Evolutionary conservation across 768 basidiomycete genomes (phyloP).

Genomic region (Tricholoma flavovirens): DNA sequence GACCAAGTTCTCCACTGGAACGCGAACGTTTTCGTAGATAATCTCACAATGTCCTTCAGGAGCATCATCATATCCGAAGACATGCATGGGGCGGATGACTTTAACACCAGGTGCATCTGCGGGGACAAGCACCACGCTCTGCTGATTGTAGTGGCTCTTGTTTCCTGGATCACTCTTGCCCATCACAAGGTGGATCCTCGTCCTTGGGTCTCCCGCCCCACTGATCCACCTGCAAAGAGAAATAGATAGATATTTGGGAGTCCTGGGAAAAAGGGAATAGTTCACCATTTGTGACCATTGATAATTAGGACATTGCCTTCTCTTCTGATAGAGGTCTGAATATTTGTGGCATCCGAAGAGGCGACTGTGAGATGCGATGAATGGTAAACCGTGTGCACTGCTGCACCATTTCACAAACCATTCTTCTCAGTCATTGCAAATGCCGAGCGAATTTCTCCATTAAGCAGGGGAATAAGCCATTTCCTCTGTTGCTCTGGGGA

Average conservation of each 20-base stretch:
- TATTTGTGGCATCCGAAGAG: conserved; percentile 96
- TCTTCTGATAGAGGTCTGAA: conserved; percentile 76
- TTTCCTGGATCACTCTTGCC: conserved; percentile 90
- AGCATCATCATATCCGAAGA: conserved; percentile 93
- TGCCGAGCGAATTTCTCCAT: conserved; percentile 89
- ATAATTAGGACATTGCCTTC: conserved; percentile 89
- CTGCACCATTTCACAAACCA: conserved; percentile 35
- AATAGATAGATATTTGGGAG: not conserved
- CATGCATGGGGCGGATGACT: conserved; percentile 86
- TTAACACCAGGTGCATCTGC: conserved; percentile 82
- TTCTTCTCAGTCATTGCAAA: conserved; percentile 98
- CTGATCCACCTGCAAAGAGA: conserved; percentile 79
- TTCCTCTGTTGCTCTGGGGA: conserved; percentile 83
- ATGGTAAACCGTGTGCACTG: conserved; percentile 4
- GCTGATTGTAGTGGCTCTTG: conserved; percentile 70
- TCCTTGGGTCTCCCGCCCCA: conserved; percentile 91
- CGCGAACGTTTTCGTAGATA: conserved; percentile 88
- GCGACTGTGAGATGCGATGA: conserved; percentile 46
- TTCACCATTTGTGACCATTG: conserved; percentile 93
- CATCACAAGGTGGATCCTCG: conserved; percentile 87
- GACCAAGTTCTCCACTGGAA: conserved; percentile 77
- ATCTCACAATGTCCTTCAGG: conserved; percentile 97
- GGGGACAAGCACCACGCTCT: conserved; percentile 95
- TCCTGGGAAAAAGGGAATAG: not conserved
- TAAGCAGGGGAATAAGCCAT: conserved; percentile 83